These are phyloP conservation scores for Tanacetum coccineum DNA, from an alignment of 129 eudicot species.

Conservation along the genomic window DNA sequence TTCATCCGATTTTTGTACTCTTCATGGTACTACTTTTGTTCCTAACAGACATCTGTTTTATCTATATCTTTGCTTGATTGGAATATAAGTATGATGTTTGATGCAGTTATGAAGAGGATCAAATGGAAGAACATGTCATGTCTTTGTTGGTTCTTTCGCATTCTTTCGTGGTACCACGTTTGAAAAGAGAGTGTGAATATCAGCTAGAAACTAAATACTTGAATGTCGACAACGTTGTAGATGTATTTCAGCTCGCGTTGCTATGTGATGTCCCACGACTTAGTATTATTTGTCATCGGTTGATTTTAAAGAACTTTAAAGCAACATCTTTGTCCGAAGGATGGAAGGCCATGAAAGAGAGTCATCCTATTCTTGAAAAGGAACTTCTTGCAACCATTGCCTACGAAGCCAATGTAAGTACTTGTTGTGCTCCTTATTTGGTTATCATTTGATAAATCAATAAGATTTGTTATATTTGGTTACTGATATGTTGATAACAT, in stretches of 20 bases:
- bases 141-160: constrained; percentile 82
- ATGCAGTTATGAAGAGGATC: constrained; percentile 68
- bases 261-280: constrained; percentile 93
- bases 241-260: constrained; percentile 81
- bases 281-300: constrained; percentile 69
- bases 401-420: constrained; percentile 58
- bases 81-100: background rate
- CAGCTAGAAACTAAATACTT: constrained; percentile 55
- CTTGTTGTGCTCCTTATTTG: background rate
- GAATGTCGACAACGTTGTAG: constrained; percentile 56
- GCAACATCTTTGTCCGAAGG: constrained; percentile 61
- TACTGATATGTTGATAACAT: constrained; percentile 14
- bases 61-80: background rate
- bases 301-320: constrained; percentile 57
- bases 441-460: background rate
- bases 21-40: constrained; percentile 50
- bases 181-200: constrained; percentile 67
- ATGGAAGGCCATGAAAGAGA: constrained; percentile 81
- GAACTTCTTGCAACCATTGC: constrained; percentile 43
- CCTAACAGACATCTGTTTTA: background rate
- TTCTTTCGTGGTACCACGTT: constrained; percentile 53
- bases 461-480: background rate
- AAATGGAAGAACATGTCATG: constrained; percentile 58
- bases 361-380: constrained; percentile 79
- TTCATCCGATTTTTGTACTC: constrained; percentile 88